Conservation (phyloP, 352 stramenopile genomes). For the Globisporangium ultimum region DNA sequence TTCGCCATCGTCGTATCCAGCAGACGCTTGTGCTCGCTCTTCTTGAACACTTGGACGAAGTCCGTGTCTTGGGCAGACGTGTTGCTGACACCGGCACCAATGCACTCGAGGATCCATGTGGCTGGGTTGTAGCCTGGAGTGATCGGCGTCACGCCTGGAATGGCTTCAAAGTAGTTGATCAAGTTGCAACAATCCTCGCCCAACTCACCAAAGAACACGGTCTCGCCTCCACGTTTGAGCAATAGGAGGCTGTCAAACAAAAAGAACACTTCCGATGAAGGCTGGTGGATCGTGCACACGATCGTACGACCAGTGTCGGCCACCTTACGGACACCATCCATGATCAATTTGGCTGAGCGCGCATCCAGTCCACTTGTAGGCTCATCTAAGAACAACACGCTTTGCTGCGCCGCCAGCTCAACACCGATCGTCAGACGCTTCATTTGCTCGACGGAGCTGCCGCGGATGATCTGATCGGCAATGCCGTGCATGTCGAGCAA, state of each 20-base stretch:
- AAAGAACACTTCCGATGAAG: slow-evolving; percentile 85
- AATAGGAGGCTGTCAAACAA: slow-evolving; percentile 89
- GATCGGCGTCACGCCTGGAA: too few species aligned
- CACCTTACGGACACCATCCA: slow-evolving; percentile 78
- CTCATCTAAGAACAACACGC: slow-evolving; percentile 1
- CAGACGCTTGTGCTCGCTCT: too few species aligned
- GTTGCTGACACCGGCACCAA: too few species aligned
- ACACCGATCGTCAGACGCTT: slow-evolving; percentile 86
- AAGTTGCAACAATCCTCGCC: slow-evolving; percentile 4
- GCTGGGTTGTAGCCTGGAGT: too few species aligned
- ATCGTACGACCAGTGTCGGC: slow-evolving; percentile 72
- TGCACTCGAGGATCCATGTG: too few species aligned
- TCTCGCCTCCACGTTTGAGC: slow-evolving; percentile 65
- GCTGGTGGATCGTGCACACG: slow-evolving; percentile 93
- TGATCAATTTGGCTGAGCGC: too few species aligned
- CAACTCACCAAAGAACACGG: slow-evolving; percentile 53
- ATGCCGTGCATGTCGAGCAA: slow-evolving; percentile 52
- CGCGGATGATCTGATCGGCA: slow-evolving; percentile 61
- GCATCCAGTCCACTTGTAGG: too few species aligned
- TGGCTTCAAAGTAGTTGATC: too few species aligned
- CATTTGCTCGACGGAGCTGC: slow-evolving; percentile 52
- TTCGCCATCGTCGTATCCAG: too few species aligned
- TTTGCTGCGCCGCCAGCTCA: slow-evolving; percentile 87
- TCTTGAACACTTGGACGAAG: too few species aligned
- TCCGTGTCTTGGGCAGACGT: too few species aligned